These are phyloP conservation scores for Paralagenidium karlingii DNA, from an alignment of 352 stramenopile species.

Conservation along the genomic window DNA sequence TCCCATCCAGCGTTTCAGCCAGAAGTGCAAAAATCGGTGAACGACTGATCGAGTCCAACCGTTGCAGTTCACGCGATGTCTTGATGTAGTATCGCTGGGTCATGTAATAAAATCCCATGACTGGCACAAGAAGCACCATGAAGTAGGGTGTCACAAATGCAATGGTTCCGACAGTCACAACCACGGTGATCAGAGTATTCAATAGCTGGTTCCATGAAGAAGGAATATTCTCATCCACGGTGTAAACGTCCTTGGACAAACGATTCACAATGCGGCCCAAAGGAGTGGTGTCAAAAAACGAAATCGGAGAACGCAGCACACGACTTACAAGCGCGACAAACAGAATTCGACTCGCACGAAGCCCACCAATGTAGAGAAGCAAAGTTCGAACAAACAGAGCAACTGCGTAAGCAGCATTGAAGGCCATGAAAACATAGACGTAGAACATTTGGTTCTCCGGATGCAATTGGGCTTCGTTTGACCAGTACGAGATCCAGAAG, in stretches of 20 bases:
- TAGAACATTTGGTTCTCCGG: conserved; percentile 56
- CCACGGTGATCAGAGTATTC: conserved; percentile 27
- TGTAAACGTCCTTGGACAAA: conserved; percentile 87
- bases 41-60: conserved; percentile 89
- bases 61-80: conserved; percentile 87
- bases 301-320: conserved; percentile 28
- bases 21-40: conserved; percentile 95
- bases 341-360: conserved; percentile 41
- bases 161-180: conserved; percentile 50
- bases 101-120: conserved; percentile 50
- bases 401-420: conserved; percentile 47
- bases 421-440: conserved; percentile 66
- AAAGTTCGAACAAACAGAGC: conserved; percentile 54
- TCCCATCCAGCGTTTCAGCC: conserved; percentile 87
- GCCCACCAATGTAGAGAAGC: conserved; percentile 32
- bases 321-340: conserved; percentile 40
- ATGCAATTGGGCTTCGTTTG: conserved; percentile 40
- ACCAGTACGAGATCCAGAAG: conserved; percentile 91
- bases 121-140: conserved; percentile 55
- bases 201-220: conserved; percentile 6
- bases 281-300: conserved; percentile 79
- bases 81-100: conserved; percentile 91
- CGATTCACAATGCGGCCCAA: conserved; percentile 90
- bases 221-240: conserved; percentile 78
- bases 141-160: conserved; percentile 54